Evolutionary conservation across 2,329 filamentous ascomycete genomes (phyloP).

Genomic region (Arachnomyces sp.): DNA sequence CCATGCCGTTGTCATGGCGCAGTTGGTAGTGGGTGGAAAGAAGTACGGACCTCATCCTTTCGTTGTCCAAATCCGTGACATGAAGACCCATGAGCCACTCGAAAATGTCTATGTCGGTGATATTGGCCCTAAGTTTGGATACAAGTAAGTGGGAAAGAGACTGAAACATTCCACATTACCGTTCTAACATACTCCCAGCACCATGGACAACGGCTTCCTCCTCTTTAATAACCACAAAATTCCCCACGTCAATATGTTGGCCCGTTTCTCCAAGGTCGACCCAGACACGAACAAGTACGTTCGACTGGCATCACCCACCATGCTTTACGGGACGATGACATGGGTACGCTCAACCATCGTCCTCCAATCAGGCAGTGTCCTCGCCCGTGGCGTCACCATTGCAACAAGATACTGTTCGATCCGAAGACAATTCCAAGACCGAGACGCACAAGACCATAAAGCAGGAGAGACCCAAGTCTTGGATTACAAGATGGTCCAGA

Average conservation of each 20-base stretch:
- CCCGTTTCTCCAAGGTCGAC: slow-evolving; percentile 62
- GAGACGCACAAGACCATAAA: slow-evolving; percentile 52
- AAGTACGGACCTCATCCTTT: slow-evolving; percentile 68
- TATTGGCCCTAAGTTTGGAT: slow-evolving; percentile 72
- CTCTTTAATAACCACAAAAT: slow-evolving; percentile 69
- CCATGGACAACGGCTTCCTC: slow-evolving; percentile 74
- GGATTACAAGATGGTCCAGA: slow-evolving; percentile 75
- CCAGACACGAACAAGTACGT: slow-evolving; percentile 60
- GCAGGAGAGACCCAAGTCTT: slow-evolving; percentile 64
- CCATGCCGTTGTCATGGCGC: slow-evolving; percentile 70
- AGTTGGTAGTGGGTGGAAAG: slow-evolving; percentile 61
- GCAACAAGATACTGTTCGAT: slow-evolving; percentile 66
- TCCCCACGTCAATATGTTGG: slow-evolving; percentile 65
- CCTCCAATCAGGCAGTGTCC: slow-evolving; percentile 60
- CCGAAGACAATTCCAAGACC: slow-evolving; percentile 69
- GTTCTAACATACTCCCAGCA: slow-evolving; percentile 32
- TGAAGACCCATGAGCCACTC: slow-evolving; percentile 61
- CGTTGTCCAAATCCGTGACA: slow-evolving; percentile 63
- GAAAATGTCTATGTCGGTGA: slow-evolving; percentile 67
- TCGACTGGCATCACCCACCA: slow-evolving; percentile 55
- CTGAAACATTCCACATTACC: neutral
- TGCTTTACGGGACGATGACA: slow-evolving; percentile 68
- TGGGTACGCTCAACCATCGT: slow-evolving; percentile 68
- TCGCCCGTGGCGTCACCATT: slow-evolving; percentile 70
- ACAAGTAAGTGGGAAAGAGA: slow-evolving; percentile 42